phyloP scores from a whole-genome alignment of 441 rosid species.

The Hura crepitans region DNA sequence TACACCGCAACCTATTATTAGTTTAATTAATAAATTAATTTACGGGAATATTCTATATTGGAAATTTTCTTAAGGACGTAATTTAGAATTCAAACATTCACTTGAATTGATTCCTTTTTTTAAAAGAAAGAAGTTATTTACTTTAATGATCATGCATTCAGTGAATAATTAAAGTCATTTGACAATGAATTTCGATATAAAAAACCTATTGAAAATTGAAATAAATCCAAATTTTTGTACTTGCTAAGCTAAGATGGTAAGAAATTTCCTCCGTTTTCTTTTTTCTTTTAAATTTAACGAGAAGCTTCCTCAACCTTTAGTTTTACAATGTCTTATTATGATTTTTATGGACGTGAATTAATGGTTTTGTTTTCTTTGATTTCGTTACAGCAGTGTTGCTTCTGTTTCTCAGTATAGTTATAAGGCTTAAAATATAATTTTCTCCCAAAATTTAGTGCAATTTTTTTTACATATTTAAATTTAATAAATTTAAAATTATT shows the following conservation, averaged over 20 bases:
- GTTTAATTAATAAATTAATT: too few relatives aligned
- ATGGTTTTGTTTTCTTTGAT: background rate
- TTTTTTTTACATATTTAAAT: background rate
- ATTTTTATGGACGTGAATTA: background rate
- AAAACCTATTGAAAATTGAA: background rate
- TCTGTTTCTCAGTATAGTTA: too few relatives aligned
- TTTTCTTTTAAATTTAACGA: background rate
- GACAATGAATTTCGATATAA: too few relatives aligned
- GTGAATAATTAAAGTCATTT: too few relatives aligned
- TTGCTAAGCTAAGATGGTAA: background rate
- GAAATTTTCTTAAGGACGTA: background rate
- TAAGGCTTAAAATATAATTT: too few relatives aligned
- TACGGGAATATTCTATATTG: too few relatives aligned
- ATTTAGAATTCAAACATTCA: background rate
- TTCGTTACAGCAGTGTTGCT: too few relatives aligned
- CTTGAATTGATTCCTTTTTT: background rate
- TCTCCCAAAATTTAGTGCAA: too few relatives aligned
- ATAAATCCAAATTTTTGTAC: background rate
- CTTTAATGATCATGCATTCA: too few relatives aligned
- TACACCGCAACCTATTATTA: too few relatives aligned
- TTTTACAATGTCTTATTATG: too few relatives aligned
- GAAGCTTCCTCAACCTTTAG: slow-evolving; percentile 9
- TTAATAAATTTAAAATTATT: background rate
- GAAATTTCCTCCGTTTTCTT: slow-evolving; percentile 4
- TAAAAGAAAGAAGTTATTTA: too few relatives aligned